Conservation (phyloP, 1,284 basidiomycete species). For the Salmacisia buchloeana region DNA sequence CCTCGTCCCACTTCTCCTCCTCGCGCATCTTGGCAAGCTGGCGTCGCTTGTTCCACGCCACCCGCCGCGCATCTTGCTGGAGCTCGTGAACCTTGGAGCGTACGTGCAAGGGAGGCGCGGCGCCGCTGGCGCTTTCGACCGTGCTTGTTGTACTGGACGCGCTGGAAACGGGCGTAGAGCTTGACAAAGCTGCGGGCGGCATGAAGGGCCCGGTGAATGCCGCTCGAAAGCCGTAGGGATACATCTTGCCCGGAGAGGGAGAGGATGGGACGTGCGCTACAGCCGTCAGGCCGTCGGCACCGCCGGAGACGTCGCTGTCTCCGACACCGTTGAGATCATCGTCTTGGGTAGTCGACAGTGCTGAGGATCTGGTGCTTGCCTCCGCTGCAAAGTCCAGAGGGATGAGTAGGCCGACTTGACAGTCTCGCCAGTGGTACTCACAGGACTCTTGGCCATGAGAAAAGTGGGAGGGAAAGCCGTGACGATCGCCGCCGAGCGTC, state of each 20-base stretch:
- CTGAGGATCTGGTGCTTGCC: background rate
- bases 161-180: background rate
- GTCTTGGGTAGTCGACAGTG: background rate
- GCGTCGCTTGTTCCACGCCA: constrained; percentile 3
- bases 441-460: background rate
- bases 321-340: background rate
- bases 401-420: no score
- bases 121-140: background rate
- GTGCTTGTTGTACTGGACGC: background rate
- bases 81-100: background rate
- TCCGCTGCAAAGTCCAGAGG: background rate
- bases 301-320: background rate
- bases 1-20: constrained; percentile 23
- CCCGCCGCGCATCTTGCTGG: background rate
- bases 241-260: background rate
- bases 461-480: background rate
- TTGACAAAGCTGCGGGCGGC: background rate
- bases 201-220: background rate
- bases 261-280: background rate
- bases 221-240: background rate
- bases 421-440: background rate
- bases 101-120: background rate
- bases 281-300: background rate
- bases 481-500: background rate
- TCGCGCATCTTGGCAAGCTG: constrained; percentile 11